Base-by-base conservation (phyloP, 1,139 yeast genomes). In the Geotrichum siamense region DNA sequence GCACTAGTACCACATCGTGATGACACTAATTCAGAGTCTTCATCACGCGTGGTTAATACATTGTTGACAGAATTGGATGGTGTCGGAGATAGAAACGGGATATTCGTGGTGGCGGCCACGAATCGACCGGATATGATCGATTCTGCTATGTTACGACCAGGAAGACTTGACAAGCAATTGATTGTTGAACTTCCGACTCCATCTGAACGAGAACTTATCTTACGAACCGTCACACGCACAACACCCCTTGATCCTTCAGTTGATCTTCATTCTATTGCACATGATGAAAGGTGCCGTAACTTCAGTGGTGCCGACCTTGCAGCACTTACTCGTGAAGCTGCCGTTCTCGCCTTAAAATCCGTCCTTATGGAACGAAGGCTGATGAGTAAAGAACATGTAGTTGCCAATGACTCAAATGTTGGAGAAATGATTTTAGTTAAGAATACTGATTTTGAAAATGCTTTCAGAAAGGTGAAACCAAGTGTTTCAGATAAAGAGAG, bases 81-180 rank as follows among this genome's bases (percentile, higher is more conserved):
- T 1, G 74, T 91, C 48, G 87, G 86, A 54, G 96, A 89, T 55
- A 73, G 98, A 56, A 77, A 82, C 46, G 97, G 97, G 1, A 84
- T 91, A 1, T 91, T 82, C 61, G 98, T 91, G 2, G 78, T 91
- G 53, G 98, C 96, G 26, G 98, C 98, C 1, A 91, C 98, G 0
- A 91, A 91, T 58, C 75, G 98, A 61, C 97, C 97, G 0, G 98
- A 91, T 63, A 91, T 91, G 87, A 91, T 91, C 52, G 98, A 91
- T 63, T 91, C 96, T 6, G 98, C 98, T 1, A 91, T 91, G 97
- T 69, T 91, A 44, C 76, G 98, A 60, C 98, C 98, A 0, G 98
- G 98, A 2, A 76, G 98, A 61, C 71, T 91, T 55, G 98, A 91
- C 60, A 91, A 91, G 63, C 89, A 96, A 2, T 69, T 91, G 39